phyloP scores from a whole-genome alignment of 2,329 filamentous ascomycete genomes.

The Davidsoniella eucalypti region DNA sequence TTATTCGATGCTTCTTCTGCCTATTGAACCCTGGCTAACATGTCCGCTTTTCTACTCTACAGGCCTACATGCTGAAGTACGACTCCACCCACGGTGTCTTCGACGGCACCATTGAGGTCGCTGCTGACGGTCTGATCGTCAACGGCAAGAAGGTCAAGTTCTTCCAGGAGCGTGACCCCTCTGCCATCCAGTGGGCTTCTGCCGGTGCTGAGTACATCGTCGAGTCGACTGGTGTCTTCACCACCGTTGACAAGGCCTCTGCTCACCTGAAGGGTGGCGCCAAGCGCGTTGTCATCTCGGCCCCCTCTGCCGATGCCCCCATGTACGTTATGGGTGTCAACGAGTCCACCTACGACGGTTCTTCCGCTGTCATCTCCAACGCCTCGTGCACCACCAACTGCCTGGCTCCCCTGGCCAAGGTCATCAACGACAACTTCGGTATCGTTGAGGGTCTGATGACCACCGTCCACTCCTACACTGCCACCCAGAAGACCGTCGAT shows the following conservation, averaged over 20 bases:
- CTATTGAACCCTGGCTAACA: conserved; percentile 1
- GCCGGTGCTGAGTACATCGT: conserved; percentile 62
- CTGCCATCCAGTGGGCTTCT: conserved; percentile 77
- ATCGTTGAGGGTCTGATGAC: conserved; percentile 99
- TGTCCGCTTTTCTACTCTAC: conserved; percentile 7
- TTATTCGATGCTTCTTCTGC: too few species aligned
- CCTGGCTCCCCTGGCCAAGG: conserved; percentile 97
- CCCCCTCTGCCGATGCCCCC: conserved; percentile 84
- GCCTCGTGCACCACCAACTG: conserved; percentile 99
- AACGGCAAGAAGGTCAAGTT: conserved; percentile 63
- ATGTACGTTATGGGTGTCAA: conserved; percentile 99
- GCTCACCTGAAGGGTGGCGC: conserved; percentile 91
- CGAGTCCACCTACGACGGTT: conserved; percentile 80
- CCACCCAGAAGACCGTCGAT: conserved; percentile 98
- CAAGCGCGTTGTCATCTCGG: conserved; percentile 94
- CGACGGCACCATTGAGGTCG: conserved; percentile 74
- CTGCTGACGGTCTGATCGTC: conserved; percentile 58
- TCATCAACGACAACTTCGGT: conserved; percentile 94
- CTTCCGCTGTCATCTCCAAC: conserved; percentile 91
- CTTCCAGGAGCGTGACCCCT: conserved; percentile 30
- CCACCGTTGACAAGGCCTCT: conserved; percentile 88
- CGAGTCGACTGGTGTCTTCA: conserved; percentile 62
- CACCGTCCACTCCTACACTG: conserved; percentile 98
- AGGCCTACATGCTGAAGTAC: conserved; percentile 99
- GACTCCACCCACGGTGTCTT: conserved; percentile 94